Percentiles rank a stretch among this genome's conserved stretches.
phyloP scores from a whole-genome alignment of 2,329 filamentous ascomycete species.

The Fusarium globosum region DNA sequence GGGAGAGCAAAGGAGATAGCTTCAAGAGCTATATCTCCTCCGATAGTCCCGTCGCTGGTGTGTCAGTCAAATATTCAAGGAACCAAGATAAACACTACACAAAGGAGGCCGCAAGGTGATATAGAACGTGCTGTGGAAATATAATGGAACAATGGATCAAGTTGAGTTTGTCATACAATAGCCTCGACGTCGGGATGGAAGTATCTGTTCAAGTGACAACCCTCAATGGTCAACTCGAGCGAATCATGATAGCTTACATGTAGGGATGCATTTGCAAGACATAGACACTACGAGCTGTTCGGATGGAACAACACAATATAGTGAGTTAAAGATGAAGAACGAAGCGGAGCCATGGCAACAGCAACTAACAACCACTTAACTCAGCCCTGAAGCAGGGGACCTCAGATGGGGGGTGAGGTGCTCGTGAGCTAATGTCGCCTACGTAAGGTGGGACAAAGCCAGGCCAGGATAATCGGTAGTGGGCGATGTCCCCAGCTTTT shows the following conservation, averaged over 20 bases:
- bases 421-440: constrained; percentile 15
- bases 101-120: neutral
- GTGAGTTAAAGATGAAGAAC: neutral
- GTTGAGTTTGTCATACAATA: neutral
- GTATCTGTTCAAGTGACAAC: neutral
- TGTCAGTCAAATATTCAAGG: neutral
- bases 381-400: neutral
- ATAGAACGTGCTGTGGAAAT: neutral
- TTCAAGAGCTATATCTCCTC: neutral
- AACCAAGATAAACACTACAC: neutral
- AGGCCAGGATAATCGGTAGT: constrained; percentile 20
- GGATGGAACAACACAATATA: neutral
- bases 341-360: neutral
- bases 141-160: neutral
- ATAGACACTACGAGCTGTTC: neutral
- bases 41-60: no score
- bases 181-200: neutral
- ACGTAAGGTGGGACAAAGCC: constrained; percentile 24
- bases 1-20: neutral
- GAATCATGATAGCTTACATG: neutral
- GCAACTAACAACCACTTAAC: neutral
- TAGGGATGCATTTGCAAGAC: neutral
- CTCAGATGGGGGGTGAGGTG: constrained; percentile 4
- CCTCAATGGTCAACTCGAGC: neutral
- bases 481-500: constrained; percentile 31